Evolutionary conservation across 2,329 filamentous ascomycete genomes (phyloP).

Genomic region (Purpureocillium lavendulum): DNA sequence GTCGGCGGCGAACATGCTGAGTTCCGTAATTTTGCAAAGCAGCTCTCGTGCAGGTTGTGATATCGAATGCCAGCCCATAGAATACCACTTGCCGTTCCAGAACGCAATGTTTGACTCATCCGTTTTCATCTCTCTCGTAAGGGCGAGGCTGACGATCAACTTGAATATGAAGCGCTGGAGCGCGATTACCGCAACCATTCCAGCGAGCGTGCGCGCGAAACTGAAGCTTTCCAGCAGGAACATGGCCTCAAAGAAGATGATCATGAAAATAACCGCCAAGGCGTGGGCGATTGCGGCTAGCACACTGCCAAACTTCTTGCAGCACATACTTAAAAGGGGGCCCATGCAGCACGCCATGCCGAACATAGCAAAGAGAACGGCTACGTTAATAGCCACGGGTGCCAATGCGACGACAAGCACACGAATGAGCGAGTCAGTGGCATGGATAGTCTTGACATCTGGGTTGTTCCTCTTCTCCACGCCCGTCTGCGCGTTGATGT

Average conservation of each 20-base stretch:
- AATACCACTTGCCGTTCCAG: conserved; percentile 99
- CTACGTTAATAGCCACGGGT: conserved; percentile 73
- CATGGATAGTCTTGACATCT: conserved; percentile 28
- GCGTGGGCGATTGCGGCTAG: conserved; percentile 89
- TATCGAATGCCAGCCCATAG: conserved; percentile 93
- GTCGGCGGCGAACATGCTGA: conserved; percentile 91
- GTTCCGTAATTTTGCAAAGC: conserved; percentile 96
- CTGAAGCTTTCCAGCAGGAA: conserved; percentile 87
- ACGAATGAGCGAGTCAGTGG: conserved; percentile 68
- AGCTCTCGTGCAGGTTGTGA: conserved; percentile 95
- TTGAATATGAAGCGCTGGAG: conserved; percentile 94
- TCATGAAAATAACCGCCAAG: conserved; percentile 74
- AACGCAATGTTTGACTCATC: conserved; percentile 96
- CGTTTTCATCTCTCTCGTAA: conserved; percentile 93
- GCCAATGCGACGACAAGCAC: conserved; percentile 44
- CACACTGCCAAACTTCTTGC: conserved; percentile 97
- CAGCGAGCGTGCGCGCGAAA: conserved; percentile 71
- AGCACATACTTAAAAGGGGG: conserved; percentile 92
- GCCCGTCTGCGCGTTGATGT: conserved; percentile 91
- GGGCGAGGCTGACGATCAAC: conserved; percentile 74
- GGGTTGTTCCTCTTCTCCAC: conserved; percentile 40
- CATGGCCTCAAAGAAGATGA: conserved; percentile 88
- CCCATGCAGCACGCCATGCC: conserved; percentile 97
- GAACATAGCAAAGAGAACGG: conserved; percentile 70
- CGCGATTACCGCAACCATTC: conserved; percentile 86